Conservation (phyloP, 1,139 yeast genomes). For the Saccharomycopsis hybrid region DNA sequence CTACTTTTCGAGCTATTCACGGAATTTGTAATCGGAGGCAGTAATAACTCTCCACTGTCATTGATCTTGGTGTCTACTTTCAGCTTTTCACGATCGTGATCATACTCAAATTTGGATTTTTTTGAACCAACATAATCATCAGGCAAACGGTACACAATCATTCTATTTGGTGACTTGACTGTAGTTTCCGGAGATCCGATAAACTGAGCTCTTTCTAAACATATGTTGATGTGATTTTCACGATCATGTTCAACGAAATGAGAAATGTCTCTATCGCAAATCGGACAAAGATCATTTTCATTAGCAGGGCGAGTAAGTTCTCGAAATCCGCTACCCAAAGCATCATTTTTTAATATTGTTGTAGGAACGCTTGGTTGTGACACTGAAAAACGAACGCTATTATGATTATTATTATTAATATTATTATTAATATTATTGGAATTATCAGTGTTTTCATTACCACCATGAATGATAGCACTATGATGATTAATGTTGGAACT, state of each 20-base stretch:
- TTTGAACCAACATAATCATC: conserved; percentile 29
- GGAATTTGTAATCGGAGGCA: too few species aligned
- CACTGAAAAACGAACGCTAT: not conserved
- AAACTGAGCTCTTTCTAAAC: conserved; percentile 63
- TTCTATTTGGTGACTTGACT: conserved; percentile 53
- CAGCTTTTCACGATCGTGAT: too few species aligned
- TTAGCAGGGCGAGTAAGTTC: conserved; percentile 11
- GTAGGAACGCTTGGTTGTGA: not conserved
- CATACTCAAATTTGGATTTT: too few species aligned
- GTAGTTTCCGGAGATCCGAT: conserved; percentile 48
- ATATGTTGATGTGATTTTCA: conserved; percentile 63
- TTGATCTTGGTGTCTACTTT: too few species aligned
- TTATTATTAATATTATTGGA: not conserved
- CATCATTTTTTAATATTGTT: not conserved
- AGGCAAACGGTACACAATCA: conserved; percentile 78
- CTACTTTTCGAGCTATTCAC: too few species aligned
- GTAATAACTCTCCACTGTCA: too few species aligned
- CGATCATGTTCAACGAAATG: conserved; percentile 49
- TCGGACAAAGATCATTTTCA: conserved; percentile 23
- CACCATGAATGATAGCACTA: not conserved
- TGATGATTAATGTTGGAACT: not conserved
- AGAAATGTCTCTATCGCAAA: conserved; percentile 44
- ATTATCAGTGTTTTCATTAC: not conserved
- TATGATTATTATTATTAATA: not conserved
- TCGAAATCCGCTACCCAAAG: not conserved